Evolutionary conservation across 1,284 basidiomycete species (phyloP), one percentile per base, ranked within the genome.

Genomic region (Melanopsichium pennsylvanicum): DNA sequence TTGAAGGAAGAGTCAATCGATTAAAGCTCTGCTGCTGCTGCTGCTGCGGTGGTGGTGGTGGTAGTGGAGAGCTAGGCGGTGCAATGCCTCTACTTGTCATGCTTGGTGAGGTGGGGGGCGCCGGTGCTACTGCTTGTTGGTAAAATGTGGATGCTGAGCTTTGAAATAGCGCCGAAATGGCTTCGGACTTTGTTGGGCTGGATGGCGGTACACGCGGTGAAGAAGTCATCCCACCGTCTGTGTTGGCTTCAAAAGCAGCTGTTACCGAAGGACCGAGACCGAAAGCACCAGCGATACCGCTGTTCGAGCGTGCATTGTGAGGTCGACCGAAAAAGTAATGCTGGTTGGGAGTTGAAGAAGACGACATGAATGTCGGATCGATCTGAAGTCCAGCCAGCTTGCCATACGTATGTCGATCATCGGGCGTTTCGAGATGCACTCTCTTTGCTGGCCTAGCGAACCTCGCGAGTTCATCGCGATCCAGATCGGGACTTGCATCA

Each of bases 151-250:
- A 54, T 18, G 64, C 52, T 15, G 47, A 47, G 11, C 26, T 22
- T 5, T n/a, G 26, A 19, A 62, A 38, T 5, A 43, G 29, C 13
- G 34, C 34, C 11, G 52, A 26, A 9, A 36, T 13, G 15, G 47
- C 42, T 18, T 45, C 32, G 4, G 38, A 13, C 32, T 70, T 70
- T 18, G 52, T 70, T 9, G 67, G 67, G 26, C 61, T 64, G 4
- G 67, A 70, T 6, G 67, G 67, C 21, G 67, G 67, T 2, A 57
- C 67, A 12, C 61, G 45, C 5, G 66, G 66, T n/a, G 66, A 46
- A 5, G 36, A n/a, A 2, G 29, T 25, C 11, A 41, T 7, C 7
- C 27, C 29, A 22, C 25, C 18, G n/a, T 36, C 40, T 8, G 39
- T 10, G 16, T 46, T 43, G 29, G 45, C 23, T 19, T 44, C 52